Base-by-base conservation (phyloP, 164 flowering plant species). In the Aristolochia fimbriata region DNA sequence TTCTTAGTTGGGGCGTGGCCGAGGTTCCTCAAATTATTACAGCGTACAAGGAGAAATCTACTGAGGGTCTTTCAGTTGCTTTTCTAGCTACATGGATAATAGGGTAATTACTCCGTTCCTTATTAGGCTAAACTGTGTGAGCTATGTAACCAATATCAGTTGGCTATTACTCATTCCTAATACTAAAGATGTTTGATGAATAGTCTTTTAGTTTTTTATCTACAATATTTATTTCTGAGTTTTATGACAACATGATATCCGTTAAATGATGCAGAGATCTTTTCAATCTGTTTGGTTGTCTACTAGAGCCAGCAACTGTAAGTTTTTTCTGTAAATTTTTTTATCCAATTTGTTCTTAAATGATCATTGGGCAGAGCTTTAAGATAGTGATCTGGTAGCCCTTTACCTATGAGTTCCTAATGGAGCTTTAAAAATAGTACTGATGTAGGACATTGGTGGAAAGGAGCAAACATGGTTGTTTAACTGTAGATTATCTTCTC, bases 1-100 rank as follows among this genome's bases (percentile, higher is more conserved):
- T 85, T 15, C 10, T 80, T 46, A 74, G 83, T 57, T 88, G 96
- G 96, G 74, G 78, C 52, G 74, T 88, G 50, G 89, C 96, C 49
- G 96, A 87, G 67, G 59, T 87, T 19, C 96, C 96, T 25, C 91
- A 87, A 61, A 77, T 87, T 58, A 61, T 83, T 63, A 83, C 96
- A 17, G 85, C 81, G 58, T 83, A 74, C 66, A 73, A 59, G 68
- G 37, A 68, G n/a, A 85, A 85, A 48, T 82, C 91, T 3, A 50
- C 82, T 0, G 80, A 80, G 57, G 85, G 96, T 16, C 82, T 87
- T 50, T 85, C 96, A 6, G 1, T 80, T 53, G 73, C 73, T 56
- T 88, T 88, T 75, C 66, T 88, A 43, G 10, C 67, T 41, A 85
- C 91, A 50, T 88, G 96, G 96, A 65, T 82, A 22, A 13, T 83